Evolutionary conservation across 768 basidiomycete species (phyloP).

Genomic region (Gymnopilus junonius): DNA sequence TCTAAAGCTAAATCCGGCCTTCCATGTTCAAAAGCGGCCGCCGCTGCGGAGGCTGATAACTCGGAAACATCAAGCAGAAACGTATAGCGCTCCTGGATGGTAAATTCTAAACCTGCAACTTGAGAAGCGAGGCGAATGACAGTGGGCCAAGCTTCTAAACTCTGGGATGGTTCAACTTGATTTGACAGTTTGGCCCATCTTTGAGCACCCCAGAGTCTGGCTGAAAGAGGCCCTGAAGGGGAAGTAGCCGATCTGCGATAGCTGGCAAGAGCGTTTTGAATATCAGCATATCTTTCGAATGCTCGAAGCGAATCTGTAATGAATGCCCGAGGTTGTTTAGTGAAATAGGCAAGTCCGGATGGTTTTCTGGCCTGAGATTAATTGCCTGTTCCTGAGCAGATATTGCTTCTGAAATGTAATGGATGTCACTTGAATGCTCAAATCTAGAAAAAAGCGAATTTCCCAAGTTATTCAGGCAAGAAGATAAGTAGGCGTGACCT

Average conservation of each 20-base stretch:
- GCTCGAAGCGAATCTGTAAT: not conserved
- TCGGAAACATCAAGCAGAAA: not conserved
- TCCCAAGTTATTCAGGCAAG: not conserved
- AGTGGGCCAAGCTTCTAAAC: not conserved
- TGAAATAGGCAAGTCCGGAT: not conserved
- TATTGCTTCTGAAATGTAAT: not conserved
- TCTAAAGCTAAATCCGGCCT: constrained; percentile 16
- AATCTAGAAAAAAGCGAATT: not conserved
- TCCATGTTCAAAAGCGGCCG: not conserved
- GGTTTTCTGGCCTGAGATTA: not conserved
- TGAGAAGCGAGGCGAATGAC: not conserved
- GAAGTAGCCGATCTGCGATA: not conserved
- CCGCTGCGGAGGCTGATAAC: not conserved
- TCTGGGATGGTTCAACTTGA: not conserved
- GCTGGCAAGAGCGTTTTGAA: not conserved
- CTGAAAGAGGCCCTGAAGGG: not conserved
- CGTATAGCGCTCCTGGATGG: not conserved
- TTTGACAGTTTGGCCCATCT: not conserved
- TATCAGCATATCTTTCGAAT: not conserved
- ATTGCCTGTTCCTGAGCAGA: not conserved
- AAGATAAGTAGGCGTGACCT: not conserved
- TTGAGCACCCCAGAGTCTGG: not conserved
- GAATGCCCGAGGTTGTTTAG: not conserved
- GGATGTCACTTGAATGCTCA: not conserved
- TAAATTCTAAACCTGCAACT: not conserved